A percentile compares a stretch with the other conserved stretches of the same genome.
phyloP scores from a whole-genome alignment of 345 rosid genomes.

The Eucalyptus pauciflora region DNA sequence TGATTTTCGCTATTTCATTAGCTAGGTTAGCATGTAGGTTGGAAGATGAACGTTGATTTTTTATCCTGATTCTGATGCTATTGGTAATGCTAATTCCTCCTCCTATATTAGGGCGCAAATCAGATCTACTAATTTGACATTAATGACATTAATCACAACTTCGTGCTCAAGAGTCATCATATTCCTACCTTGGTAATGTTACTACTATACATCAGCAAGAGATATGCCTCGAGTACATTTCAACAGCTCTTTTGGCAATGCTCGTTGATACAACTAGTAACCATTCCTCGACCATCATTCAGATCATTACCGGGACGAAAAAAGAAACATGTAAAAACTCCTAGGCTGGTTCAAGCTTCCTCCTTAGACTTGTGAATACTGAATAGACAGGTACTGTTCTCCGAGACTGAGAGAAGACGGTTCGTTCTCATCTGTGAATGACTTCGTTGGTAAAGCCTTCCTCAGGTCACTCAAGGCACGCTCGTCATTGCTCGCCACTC shows the following conservation, averaged over 20 bases:
- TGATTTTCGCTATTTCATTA: not conserved
- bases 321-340: not conserved
- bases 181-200: not conserved
- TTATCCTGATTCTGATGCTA: not conserved
- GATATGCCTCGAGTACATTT: not conserved
- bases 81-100: not conserved
- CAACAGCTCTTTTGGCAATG: not conserved
- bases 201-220: not conserved
- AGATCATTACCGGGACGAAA: not conserved
- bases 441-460: not conserved
- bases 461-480: slow-evolving; percentile 18
- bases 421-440: not conserved
- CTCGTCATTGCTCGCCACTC: slow-evolving; percentile 25
- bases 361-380: not conserved
- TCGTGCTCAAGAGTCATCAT: not conserved
- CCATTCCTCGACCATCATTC: not conserved
- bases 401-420: not conserved
- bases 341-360: not conserved
- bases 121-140: not conserved
- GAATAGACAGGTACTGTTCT: not conserved
- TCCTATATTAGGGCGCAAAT: not conserved
- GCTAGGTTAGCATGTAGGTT: not conserved
- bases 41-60: not conserved
- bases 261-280: not conserved
- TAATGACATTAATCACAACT: not conserved